Conservation (phyloP, 108 stramenopile genomes). For the Pseudonitzschia multiseries region DNA sequence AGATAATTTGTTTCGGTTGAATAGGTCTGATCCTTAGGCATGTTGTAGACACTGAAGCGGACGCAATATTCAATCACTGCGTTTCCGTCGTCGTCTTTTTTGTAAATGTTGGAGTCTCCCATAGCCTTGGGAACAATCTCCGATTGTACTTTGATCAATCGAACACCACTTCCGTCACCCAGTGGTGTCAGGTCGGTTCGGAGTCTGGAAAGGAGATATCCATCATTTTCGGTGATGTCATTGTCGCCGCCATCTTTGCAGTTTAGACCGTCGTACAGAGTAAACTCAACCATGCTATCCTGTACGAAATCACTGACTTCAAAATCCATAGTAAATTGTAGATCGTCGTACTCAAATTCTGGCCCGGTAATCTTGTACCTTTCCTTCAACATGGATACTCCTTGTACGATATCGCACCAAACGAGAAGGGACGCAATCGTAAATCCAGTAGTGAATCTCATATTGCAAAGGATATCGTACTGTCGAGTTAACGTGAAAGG, state of each 20-base stretch:
- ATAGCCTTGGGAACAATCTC: not conserved
- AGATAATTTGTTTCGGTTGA: constrained; percentile 11
- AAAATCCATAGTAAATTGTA: constrained; percentile 15
- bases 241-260: constrained; percentile 11
- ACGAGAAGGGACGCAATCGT: not conserved
- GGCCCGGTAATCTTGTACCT: not conserved
- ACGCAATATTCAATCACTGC: constrained; percentile 11
- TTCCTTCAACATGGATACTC: not conserved
- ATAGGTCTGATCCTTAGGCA: not conserved
- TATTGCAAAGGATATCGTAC: not conserved
- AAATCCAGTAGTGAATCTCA: not conserved
- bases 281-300: not conserved
- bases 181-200: not conserved
- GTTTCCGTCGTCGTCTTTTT: not conserved
- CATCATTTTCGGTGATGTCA: constrained; percentile 5
- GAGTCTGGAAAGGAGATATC: constrained; percentile 5
- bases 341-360: not conserved
- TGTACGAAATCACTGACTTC: constrained; percentile 12
- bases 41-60: constrained; percentile 13
- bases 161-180: not conserved
- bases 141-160: not conserved
- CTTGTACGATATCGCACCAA: not conserved
- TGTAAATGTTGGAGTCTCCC: not conserved
- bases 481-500: not conserved
- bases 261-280: constrained; percentile 7